Conservation (phyloP, 2,329 filamentous ascomycete species). For the Hysterium pulicare region DNA sequence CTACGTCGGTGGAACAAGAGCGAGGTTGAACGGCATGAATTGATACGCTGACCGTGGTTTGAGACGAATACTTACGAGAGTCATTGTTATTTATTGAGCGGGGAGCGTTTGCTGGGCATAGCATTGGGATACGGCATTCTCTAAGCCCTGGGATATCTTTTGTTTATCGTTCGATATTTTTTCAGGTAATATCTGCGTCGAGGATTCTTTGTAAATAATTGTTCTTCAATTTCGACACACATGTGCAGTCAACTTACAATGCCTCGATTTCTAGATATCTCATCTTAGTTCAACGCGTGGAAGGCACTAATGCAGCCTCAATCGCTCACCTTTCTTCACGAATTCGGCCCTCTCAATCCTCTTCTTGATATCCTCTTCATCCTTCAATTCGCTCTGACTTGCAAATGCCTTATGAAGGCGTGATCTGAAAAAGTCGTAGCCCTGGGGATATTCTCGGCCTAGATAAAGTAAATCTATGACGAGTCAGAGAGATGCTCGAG, state of each 20-base stretch:
- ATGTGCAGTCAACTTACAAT: conserved; percentile 60
- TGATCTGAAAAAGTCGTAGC: conserved; percentile 76
- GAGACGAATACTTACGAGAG: neutral
- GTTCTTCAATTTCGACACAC: neutral
- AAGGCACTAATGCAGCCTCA: conserved; percentile 6
- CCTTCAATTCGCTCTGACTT: conserved; percentile 64
- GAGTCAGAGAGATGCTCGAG: conserved; percentile 5
- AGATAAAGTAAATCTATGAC: conserved; percentile 75
- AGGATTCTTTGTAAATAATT: conserved; percentile 6
- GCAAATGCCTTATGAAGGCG: conserved; percentile 84
- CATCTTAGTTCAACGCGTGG: conserved; percentile 6
- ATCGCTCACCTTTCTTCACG: conserved; percentile 74
- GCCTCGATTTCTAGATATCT: conserved; percentile 74
- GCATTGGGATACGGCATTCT: neutral
- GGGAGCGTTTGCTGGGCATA: neutral
- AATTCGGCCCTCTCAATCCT: conserved; percentile 78
- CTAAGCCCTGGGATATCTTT: conserved; percentile 63
- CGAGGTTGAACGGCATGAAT: too few species aligned
- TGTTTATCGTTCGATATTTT: conserved; percentile 78
- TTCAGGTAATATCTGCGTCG: conserved; percentile 79
- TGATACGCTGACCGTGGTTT: too few species aligned
- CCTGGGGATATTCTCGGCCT: conserved; percentile 81
- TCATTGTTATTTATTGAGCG: neutral
- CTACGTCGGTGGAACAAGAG: too few species aligned
- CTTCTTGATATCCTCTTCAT: conserved; percentile 71